These are phyloP conservation scores for Moniliella sp. DNA, from an alignment of 1,284 basidiomycete genomes.

Conservation along the genomic window DNA sequence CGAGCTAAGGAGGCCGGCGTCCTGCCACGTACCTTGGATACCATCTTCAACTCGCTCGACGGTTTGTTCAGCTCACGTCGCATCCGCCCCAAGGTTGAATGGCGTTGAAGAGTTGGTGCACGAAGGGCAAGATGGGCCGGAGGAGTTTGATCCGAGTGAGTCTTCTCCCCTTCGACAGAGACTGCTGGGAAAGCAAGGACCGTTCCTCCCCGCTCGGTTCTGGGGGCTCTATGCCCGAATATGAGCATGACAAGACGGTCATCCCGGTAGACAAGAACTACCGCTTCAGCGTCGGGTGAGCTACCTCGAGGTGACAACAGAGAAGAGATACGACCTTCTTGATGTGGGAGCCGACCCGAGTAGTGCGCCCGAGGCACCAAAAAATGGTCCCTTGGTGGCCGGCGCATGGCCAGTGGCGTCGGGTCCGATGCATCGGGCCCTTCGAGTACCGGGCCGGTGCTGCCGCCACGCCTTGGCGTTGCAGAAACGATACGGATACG, in stretches of 20 bases:
- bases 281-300: slow-evolving; percentile 78
- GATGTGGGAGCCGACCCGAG: slow-evolving; percentile 8
- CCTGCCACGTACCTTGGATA: slow-evolving; percentile 68
- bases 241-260: slow-evolving; percentile 12
- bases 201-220: background rate
- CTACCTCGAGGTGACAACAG: slow-evolving; percentile 90
- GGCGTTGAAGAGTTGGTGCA: slow-evolving; percentile 1
- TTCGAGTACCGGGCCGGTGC: too few species aligned
- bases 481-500: slow-evolving; percentile 43
- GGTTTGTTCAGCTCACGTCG: slow-evolving; percentile 37
- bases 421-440: too few species aligned
- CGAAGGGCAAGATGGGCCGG: background rate
- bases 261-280: slow-evolving; percentile 66
- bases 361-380: slow-evolving; percentile 4
- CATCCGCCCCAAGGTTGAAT: background rate
- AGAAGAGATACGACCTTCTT: slow-evolving; percentile 71
- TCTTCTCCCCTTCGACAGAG: background rate
- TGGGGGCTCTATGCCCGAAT: slow-evolving; percentile 1
- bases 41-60: slow-evolving; percentile 78
- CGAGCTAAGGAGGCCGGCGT: slow-evolving; percentile 44
- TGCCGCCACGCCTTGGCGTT: slow-evolving; percentile 62
- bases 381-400: slow-evolving; percentile 3
- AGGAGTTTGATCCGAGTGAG: background rate
- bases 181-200: background rate
- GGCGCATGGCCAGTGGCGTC: slow-evolving; percentile 4